Evolutionary conservation across 2,329 filamentous ascomycete species (phyloP).

Genomic region (Exophiala sideris): DNA sequence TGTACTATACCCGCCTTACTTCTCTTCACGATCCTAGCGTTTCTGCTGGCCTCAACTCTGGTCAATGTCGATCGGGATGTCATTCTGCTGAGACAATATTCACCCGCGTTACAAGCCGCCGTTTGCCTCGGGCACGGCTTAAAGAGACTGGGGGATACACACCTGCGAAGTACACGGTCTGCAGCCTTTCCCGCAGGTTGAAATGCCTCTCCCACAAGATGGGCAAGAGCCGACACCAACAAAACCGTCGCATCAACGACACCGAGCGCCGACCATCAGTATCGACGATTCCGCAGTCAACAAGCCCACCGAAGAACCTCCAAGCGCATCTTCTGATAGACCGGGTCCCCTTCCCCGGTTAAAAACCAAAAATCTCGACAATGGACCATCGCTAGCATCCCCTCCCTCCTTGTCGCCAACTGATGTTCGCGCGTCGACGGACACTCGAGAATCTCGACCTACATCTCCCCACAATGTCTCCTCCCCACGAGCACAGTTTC

Average conservation of each 20-base stretch:
- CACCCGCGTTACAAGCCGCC: background rate
- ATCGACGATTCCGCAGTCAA: conserved; percentile 53
- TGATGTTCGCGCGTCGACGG: conserved; percentile 53
- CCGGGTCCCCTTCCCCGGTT: conserved; percentile 37
- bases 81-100: too few species aligned
- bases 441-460: conserved; percentile 59
- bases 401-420: conserved; percentile 40
- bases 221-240: conserved; percentile 17
- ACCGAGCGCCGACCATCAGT: conserved; percentile 53
- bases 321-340: conserved; percentile 30
- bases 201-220: conserved; percentile 16
- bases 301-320: conserved; percentile 7
- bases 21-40: too few species aligned
- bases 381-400: conserved; percentile 32
- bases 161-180: background rate
- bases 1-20: too few species aligned
- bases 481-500: conserved; percentile 53
- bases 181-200: background rate
- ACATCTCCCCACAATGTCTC: conserved; percentile 67
- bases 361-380: conserved; percentile 37
- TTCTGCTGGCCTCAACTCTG: too few species aligned
- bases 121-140: background rate
- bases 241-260: conserved; percentile 8
- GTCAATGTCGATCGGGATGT: too few species aligned
- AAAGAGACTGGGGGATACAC: background rate